Evolutionary conservation across 805 yeast species (phyloP).

Genomic region (Kodamaea lidongshanica): DNA sequence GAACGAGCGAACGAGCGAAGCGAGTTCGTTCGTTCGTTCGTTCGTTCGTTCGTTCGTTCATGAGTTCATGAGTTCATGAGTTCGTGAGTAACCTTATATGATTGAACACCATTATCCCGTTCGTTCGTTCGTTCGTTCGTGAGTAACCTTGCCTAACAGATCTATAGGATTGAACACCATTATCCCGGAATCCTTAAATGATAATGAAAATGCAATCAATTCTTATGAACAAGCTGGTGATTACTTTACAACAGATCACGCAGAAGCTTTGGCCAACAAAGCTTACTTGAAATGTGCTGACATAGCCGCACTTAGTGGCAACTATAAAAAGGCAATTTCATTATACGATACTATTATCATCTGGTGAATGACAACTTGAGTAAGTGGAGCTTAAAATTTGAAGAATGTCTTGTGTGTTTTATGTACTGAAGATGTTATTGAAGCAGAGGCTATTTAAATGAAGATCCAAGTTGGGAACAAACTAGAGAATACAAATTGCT

Average conservation of each 20-base stretch:
- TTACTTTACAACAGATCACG: slow-evolving; percentile 91
- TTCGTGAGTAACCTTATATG: too few relatives aligned
- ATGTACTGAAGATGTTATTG: slow-evolving; percentile 81
- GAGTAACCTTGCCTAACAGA: too few relatives aligned
- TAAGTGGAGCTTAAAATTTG: slow-evolving; percentile 84
- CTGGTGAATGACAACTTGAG: slow-evolving; percentile 68
- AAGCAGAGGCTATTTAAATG: slow-evolving; percentile 64
- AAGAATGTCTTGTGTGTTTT: slow-evolving; percentile 78
- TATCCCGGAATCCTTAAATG: slow-evolving; percentile 71
- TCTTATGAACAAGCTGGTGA: slow-evolving; percentile 93
- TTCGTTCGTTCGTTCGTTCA: too few relatives aligned
- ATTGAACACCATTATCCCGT: too few relatives aligned
- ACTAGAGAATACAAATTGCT: slow-evolving; percentile 73
- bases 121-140: too few relatives aligned
- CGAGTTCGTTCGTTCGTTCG: too few relatives aligned
- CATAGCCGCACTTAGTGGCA: slow-evolving; percentile 61
- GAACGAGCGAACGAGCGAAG: too few relatives aligned
- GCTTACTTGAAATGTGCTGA: slow-evolving; percentile 88
- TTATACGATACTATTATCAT: slow-evolving; percentile 71
- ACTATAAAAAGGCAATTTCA: slow-evolving; percentile 68
- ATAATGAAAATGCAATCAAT: slow-evolving; percentile 60
- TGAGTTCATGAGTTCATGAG: too few relatives aligned
- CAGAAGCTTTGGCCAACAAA: slow-evolving; percentile 83
- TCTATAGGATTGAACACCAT: too few relatives aligned
- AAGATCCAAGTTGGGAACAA: slow-evolving; percentile 71